Percentiles rank a stretch among this genome's conserved stretches.
phyloP scores from a whole-genome alignment of 306 rosid genomes.

The Senna siamea region DNA sequence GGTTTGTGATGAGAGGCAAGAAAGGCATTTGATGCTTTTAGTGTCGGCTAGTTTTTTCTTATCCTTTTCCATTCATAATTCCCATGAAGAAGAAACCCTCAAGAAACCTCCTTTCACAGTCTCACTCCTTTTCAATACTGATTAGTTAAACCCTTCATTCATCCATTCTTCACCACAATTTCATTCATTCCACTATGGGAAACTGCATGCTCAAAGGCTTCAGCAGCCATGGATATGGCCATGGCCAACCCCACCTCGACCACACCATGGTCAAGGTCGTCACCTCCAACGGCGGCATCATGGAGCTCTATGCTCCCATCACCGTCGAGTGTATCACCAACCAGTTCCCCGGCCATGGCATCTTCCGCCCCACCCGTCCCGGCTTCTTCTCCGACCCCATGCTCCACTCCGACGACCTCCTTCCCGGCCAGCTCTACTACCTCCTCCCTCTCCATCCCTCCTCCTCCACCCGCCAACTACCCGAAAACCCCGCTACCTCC shows the following conservation, averaged over 20 bases:
- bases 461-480: too few species aligned
- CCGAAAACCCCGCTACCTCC: too few species aligned
- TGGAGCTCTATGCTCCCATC: constrained; percentile 70
- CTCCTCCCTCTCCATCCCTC: constrained; percentile 64
- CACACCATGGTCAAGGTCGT: constrained; percentile 61
- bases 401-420: constrained; percentile 60
- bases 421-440: constrained; percentile 58
- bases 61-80: neutral
- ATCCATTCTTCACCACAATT: too few species aligned
- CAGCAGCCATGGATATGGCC: too few species aligned
- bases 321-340: constrained; percentile 61
- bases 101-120: constrained; percentile 40
- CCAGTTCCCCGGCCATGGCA: constrained; percentile 73
- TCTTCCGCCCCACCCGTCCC: constrained; percentile 47
- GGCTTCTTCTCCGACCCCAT: constrained; percentile 62
- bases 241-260: neutral
- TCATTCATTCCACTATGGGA: constrained; percentile 46
- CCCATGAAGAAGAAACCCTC: constrained; percentile 38
- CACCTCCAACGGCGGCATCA: constrained; percentile 71
- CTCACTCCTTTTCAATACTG: too few species aligned
- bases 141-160: too few species aligned
- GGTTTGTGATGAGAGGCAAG: constrained; percentile 43
- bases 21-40: constrained; percentile 60
- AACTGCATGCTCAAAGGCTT: constrained; percentile 71
- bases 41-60: constrained; percentile 53